Percentiles rank a stretch among this genome's conserved stretches.
These are phyloP conservation scores for Massariosphaeria phaeospora DNA, from an alignment of 495 filamentous ascomycete genomes.

Conservation along the genomic window DNA sequence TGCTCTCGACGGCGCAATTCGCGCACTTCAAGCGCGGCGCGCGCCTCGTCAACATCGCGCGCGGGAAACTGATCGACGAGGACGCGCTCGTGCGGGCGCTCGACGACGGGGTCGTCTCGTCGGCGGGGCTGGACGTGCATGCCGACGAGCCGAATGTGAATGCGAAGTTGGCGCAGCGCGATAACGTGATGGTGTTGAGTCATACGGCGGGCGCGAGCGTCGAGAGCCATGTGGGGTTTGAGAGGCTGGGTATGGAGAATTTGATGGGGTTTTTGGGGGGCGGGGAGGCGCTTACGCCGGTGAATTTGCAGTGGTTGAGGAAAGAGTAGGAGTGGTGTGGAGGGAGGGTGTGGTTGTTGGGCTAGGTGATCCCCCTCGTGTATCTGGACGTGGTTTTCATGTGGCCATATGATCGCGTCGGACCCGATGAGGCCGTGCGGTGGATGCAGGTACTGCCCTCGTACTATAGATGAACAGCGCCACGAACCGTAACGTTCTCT, in stretches of 20 bases:
- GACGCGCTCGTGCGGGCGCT: constrained; percentile 60
- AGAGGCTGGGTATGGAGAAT: constrained; percentile 68
- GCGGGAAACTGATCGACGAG: constrained; percentile 66
- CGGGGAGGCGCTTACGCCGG: constrained; percentile 56
- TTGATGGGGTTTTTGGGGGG: constrained; percentile 54
- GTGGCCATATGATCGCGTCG: no score
- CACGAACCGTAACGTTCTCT: no score
- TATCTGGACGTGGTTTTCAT: no score
- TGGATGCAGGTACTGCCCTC: no score
- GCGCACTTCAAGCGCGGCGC: constrained; percentile 51
- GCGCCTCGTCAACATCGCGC: constrained; percentile 68
- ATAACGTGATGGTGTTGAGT: constrained; percentile 56
- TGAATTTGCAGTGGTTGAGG: constrained; percentile 51
- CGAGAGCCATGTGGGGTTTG: constrained; percentile 68
- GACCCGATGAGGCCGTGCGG: no score
- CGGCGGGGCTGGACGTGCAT: constrained; percentile 66
- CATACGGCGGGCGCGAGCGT: constrained; percentile 71
- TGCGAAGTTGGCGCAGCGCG: constrained; percentile 46
- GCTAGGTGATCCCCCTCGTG: no score
- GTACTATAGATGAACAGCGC: no score
- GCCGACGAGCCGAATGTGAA: constrained; percentile 53
- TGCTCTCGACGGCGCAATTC: constrained; percentile 53
- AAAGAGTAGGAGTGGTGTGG: neutral
- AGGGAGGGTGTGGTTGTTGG: no score
- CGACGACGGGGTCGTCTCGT: constrained; percentile 49